Base-by-base conservation (phyloP, 2,329 filamentous ascomycete species). In the Metarhizium anisopliae region DNA sequence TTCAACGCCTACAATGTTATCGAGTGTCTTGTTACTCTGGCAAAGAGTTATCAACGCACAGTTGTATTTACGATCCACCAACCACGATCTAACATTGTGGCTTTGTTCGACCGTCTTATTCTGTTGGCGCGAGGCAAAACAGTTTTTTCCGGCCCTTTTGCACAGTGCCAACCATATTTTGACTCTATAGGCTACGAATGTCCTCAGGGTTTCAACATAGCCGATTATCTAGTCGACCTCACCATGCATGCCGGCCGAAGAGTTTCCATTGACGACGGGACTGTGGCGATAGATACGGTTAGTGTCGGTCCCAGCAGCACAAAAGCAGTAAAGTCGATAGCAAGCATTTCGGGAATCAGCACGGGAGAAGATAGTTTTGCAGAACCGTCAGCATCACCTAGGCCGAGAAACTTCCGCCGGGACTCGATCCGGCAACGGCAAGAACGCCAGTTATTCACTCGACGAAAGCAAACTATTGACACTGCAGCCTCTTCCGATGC, bases 61-160 rank as follows among this genome's bases (percentile, higher is more conserved):
- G 91, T 99, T 55, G 88, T 99, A 59, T 96, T 99, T 74, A 99
- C 94, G 14, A 99, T 99, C 60, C 94, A 99, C 70, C 94, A 99
- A 66, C 94, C 94, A 42, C 84, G 95, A 62, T 99, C 94, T 11
- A 99, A 99, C 71, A 99, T 99, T 66, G 94, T 97, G 25, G 94
- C 94, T 10, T 80, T 99, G 3, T 99, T 99, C 67, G 94, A 99
- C 68, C 85, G 93, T 55, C 79, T 99, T n/a, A 80, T 99, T 54
- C 82, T 99, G 14, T 78, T 99, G 47, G 94, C 94, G 2, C 86
- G 90, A 61, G 94, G 94, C 30, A 86, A 86, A 64, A 88, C 90
- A 1, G 94, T 99, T 7, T 99, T 95, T 70, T 97, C 94, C 3
- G 94, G 94, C 0, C 89, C 90, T 1, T 95, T 97, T 68, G 77